Base-by-base conservation (phyloP, 352 stramenopile genomes). In the Phytopythium kandeliae region DNA sequence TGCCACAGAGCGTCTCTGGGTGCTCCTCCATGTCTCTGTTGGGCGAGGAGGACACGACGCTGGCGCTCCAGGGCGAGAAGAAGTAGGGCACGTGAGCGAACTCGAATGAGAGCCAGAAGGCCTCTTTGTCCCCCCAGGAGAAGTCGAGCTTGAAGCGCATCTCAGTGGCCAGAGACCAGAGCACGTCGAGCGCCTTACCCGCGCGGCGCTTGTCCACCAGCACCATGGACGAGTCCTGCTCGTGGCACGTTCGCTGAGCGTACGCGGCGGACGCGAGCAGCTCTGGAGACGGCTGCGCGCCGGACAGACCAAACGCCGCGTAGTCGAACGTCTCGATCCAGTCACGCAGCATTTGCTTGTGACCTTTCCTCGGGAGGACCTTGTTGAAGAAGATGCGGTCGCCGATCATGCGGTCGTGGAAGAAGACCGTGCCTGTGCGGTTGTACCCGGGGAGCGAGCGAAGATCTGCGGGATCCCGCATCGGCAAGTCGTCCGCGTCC, bases 181-280 rank as follows among this genome's bases (percentile, higher is more conserved):
- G 26, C n/a, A 61, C 36, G 13, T 63, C 43, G 33, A 58, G n/a
- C 7, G 49, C 51, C 12, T 26, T 17, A 15, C 56, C 49, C 8
- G 50, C 42, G 12, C 56, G 48, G 1, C 38, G 24, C 33, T 68
- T 68, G 31, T 68, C 50, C 22, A 78, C 54, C n/a, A 68, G 33
- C 22, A 82, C 54, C 37, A 82, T 65, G 13, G 71, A 82, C 59
- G 67, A 77, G 55, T 80, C 61, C 50, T 67, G 57, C 34, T 81
- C 69, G 50, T 81, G 72, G 36, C 48, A 63, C 11, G 67, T 67
- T 40, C 64, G 41, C 17, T 28, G 62, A 2, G 43, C 24, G 38
- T 65, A 84, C 3, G 61, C 69, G 48, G 65, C 64, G 4, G 61
- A 71, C 15, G 63, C 24, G 8, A 76, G 45, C 22, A 77, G 56